Evolutionary conservation across 2,329 filamentous ascomycete species (phyloP).

Genomic region (Epichloe uncinata): DNA sequence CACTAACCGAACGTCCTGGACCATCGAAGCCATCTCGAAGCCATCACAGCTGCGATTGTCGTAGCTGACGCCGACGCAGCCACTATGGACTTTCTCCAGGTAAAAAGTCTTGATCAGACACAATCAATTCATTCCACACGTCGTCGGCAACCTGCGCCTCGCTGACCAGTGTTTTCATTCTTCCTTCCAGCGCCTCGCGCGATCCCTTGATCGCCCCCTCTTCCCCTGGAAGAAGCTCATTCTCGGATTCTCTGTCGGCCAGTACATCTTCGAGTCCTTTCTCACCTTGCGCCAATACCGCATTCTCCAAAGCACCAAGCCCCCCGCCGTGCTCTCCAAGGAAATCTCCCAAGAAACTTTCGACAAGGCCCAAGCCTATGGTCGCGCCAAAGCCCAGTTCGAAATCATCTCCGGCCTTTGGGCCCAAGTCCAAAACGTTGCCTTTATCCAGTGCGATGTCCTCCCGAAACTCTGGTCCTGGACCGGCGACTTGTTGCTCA

Average conservation of each 20-base stretch:
- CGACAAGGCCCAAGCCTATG: slow-evolving; percentile 92
- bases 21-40: slow-evolving; percentile 2
- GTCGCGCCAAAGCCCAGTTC: slow-evolving; percentile 89
- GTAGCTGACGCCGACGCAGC: not conserved
- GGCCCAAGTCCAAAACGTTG: slow-evolving; percentile 76
- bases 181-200: slow-evolving; percentile 52
- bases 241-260: slow-evolving; percentile 82
- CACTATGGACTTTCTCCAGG: slow-evolving; percentile 34
- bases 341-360: slow-evolving; percentile 85
- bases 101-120: slow-evolving; percentile 12
- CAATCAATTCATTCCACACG: no score
- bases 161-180: not conserved
- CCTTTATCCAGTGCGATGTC: slow-evolving; percentile 80
- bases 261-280: slow-evolving; percentile 83
- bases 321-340: slow-evolving; percentile 79
- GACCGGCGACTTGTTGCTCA: slow-evolving; percentile 60
- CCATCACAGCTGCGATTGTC: slow-evolving; percentile 1
- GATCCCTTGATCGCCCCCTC: slow-evolving; percentile 75
- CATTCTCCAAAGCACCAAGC: slow-evolving; percentile 64
- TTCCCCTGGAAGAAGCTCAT: slow-evolving; percentile 98
- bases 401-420: slow-evolving; percentile 69
- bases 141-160: not conserved
- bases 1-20: not conserved
- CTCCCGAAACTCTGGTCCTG: slow-evolving; percentile 83
- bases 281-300: slow-evolving; percentile 83